Conservation (phyloP, 2,329 filamentous ascomycete genomes). For the Talaromyces sp. region DNA sequence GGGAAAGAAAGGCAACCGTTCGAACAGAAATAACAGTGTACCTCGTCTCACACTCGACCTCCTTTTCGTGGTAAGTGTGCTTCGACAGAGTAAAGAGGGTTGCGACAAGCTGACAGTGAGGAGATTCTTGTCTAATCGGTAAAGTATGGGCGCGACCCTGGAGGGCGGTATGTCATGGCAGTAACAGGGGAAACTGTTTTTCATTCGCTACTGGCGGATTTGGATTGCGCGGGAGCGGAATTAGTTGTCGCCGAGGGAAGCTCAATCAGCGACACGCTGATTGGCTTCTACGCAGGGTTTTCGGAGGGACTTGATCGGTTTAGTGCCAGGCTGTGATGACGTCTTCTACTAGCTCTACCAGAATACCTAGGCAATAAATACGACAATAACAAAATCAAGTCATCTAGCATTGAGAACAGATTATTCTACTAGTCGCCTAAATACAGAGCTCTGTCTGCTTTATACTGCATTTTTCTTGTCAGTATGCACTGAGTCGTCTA, state of each 20-base stretch:
- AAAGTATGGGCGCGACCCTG: slow-evolving; percentile 15
- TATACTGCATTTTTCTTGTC: slow-evolving; percentile 5
- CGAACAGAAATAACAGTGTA: not conserved
- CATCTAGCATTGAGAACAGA: slow-evolving; percentile 14
- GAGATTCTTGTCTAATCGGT: slow-evolving; percentile 11
- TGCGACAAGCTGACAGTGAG: slow-evolving; percentile 1
- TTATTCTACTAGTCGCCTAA: slow-evolving; percentile 14
- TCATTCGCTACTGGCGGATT: not conserved
- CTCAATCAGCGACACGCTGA: not conserved
- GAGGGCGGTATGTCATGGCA: slow-evolving; percentile 15
- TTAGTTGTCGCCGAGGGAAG: slow-evolving; percentile 2
- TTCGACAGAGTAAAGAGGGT: not conserved
- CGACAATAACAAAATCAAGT: slow-evolving; percentile 5
- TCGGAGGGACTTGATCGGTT: not conserved
- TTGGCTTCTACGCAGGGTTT: slow-evolving; percentile 7
- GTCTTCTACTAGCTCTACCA: slow-evolving; percentile 6
- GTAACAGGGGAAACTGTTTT: not conserved
- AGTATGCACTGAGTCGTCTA: not conserved
- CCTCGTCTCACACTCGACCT: not conserved
- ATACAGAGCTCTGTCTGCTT: slow-evolving; percentile 10
- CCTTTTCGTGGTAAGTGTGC: not conserved
- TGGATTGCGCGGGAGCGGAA: not conserved
- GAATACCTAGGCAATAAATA: too few relatives aligned
- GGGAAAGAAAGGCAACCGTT: not conserved
- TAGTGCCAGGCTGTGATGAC: slow-evolving; percentile 7